phyloP scores from a whole-genome alignment of 176 grass and related monocot species.

The Melocanna baccifera region DNA sequence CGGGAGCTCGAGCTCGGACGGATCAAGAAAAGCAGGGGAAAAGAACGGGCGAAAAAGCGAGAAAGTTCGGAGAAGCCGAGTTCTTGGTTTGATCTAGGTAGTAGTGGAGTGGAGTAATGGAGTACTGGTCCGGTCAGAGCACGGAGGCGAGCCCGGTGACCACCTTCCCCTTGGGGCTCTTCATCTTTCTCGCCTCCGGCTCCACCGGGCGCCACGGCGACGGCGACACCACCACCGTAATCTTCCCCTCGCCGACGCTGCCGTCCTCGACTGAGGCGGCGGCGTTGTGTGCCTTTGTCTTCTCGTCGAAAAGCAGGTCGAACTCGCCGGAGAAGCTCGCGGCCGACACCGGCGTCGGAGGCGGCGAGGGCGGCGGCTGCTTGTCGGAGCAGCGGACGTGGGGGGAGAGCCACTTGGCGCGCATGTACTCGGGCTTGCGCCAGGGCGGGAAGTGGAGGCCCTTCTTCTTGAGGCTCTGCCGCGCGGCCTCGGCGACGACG shows the following conservation, averaged over 20 bases:
- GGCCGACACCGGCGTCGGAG: conserved; percentile 4
- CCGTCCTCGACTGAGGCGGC: too few relatives aligned
- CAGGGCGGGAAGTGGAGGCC: conserved; percentile 75
- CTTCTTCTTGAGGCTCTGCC: conserved; percentile 70
- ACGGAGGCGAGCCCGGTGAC: conserved; percentile 55
- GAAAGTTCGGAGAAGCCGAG: not conserved
- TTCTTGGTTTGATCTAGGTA: not conserved
- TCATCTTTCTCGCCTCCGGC: conserved; percentile 2
- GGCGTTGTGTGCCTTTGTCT: not conserved
- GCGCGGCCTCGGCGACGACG: conserved; percentile 52
- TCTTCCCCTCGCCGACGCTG: not conserved
- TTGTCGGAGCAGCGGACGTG: conserved; percentile 15
- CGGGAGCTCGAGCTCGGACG: conserved; percentile 22
- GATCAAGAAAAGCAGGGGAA: conserved; percentile 1
- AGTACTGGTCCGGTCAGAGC: conserved; percentile 23
- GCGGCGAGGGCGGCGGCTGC: not conserved
- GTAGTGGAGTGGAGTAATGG: not conserved
- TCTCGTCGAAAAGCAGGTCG: conserved; percentile 26
- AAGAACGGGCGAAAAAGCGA: too few relatives aligned
- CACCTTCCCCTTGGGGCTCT: conserved; percentile 17
- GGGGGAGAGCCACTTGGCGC: conserved; percentile 82
- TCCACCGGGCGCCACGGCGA: not conserved
- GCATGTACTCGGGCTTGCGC: conserved; percentile 90
- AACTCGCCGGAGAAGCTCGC: conserved; percentile 44
- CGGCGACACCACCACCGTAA: conserved; percentile 34